A percentile compares a stretch with the other conserved stretches of the same genome.
phyloP scores from a whole-genome alignment of 73 alveolate species.

The Stentor coeruleus region DNA sequence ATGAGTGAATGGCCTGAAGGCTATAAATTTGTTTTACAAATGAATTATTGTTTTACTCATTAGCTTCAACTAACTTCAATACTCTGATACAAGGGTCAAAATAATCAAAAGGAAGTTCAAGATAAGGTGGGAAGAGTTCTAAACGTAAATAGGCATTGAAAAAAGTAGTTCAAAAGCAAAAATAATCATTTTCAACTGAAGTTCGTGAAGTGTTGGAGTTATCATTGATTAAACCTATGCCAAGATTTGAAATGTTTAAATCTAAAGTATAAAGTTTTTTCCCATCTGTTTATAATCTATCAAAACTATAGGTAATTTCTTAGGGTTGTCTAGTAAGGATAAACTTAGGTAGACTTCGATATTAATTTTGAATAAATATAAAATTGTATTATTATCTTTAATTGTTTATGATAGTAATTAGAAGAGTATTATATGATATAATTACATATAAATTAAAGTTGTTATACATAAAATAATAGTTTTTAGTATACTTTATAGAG shows the following conservation, averaged over 20 bases:
- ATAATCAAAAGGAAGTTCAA: slow-evolving; percentile 17
- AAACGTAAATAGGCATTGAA: background rate
- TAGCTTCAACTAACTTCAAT: slow-evolving; percentile 54
- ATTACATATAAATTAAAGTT: too few relatives aligned
- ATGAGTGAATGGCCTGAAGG: slow-evolving; percentile 67
- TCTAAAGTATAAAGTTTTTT: background rate
- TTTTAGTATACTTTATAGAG: too few relatives aligned
- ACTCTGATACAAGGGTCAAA: slow-evolving; percentile 46
- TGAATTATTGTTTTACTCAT: slow-evolving; percentile 68
- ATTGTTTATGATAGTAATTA: too few relatives aligned
- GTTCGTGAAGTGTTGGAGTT: slow-evolving; percentile 6
- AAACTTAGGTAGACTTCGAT: slow-evolving; percentile 22
- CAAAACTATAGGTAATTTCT: background rate
- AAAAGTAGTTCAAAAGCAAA: background rate
- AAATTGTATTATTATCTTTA: too few relatives aligned
- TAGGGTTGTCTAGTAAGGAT: background rate
- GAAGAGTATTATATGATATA: too few relatives aligned
- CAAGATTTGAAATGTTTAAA: background rate
- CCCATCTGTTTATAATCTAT: background rate
- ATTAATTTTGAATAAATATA: too few relatives aligned
- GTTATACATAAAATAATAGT: too few relatives aligned
- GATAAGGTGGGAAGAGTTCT: slow-evolving; percentile 4
- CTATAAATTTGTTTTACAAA: slow-evolving; percentile 42
- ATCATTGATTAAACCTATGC: background rate
- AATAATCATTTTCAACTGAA: background rate